These are phyloP conservation scores for Candida pseudoviswanathii DNA, from an alignment of 1,139 yeast species.

Conservation along the genomic window DNA sequence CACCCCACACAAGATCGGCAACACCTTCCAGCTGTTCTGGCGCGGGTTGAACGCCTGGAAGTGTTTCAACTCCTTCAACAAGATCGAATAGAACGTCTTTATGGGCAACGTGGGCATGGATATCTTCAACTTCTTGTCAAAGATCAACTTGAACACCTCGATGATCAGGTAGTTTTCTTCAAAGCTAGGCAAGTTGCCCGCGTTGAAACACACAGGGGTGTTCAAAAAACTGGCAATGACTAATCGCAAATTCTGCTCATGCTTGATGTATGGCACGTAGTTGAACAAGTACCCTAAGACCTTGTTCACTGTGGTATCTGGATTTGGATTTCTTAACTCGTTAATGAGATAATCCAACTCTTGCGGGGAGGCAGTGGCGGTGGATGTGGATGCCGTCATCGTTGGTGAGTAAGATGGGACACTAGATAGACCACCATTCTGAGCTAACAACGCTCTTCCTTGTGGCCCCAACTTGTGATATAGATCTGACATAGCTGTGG, in stretches of 20 bases:
- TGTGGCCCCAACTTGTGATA: slow-evolving; percentile 26
- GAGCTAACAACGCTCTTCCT: slow-evolving; percentile 20
- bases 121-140: slow-evolving; percentile 55
- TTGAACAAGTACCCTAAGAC: slow-evolving; percentile 57
- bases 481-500: slow-evolving; percentile 20
- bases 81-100: slow-evolving; percentile 50
- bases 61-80: slow-evolving; percentile 39
- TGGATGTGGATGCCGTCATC: not conserved
- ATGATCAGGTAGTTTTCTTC: slow-evolving; percentile 40
- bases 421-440: slow-evolving; percentile 1
- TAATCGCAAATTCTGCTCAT: slow-evolving; percentile 55
- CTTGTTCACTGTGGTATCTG: slow-evolving; percentile 34
- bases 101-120: slow-evolving; percentile 65
- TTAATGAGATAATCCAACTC: slow-evolving; percentile 52
- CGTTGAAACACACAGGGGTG: slow-evolving; percentile 47
- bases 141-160: slow-evolving; percentile 51
- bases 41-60: slow-evolving; percentile 33
- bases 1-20: slow-evolving; percentile 61
- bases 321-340: slow-evolving; percentile 44
- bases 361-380: slow-evolving; percentile 28
- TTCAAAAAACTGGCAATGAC: slow-evolving; percentile 52
- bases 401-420: not conserved
- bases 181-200: slow-evolving; percentile 37
- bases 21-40: slow-evolving; percentile 53
- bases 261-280: slow-evolving; percentile 63